Base-by-base conservation (phyloP, 768 basidiomycete species). In the Hericium alpestre region DNA sequence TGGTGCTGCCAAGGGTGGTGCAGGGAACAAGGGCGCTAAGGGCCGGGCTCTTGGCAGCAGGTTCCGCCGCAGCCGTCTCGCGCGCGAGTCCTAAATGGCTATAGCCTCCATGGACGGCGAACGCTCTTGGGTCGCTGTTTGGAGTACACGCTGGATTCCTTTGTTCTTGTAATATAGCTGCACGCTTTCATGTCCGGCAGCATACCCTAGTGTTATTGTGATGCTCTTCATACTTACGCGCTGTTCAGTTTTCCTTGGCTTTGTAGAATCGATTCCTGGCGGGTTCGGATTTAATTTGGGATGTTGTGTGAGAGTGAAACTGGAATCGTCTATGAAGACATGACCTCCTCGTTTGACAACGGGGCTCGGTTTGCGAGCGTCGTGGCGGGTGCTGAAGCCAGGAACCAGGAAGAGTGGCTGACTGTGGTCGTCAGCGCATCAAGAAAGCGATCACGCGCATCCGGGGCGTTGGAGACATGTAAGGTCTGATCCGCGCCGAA, bases 121-220 rank as follows among this genome's bases (percentile, higher is more conserved):
- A 49, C 15, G 37, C 32, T 38, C 25, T 13, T 9, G 39, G 49
- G 32, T 32, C 32, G 32, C 32, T 32, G 6, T 32, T 1, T 32
- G 32, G 32, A 32, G 32, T 32, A 32, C 32, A 10, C 6, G 20
- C 23, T 18, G 16, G n/a, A 39, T 8, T 5, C 13, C 52, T 53
- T 62, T 51, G 40, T 46, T 46, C 43, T 18, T 46, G 43, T 46
- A 46, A 9, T 18, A 18, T 20, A 46, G n/a, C 16, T 27, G 48
- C 38, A 13, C 39, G 4, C 32, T 47, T 15, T 27, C 23, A 39
- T 20, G 51, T 16, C 13, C 38, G 47, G 20, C 20, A 53, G 58
- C 58, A 56, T 54, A n/a, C 50, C 58, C 56, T 56, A 49, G 53
- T 56, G 56, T 53, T 52, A 46, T 59, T 54, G 48, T 40, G 46